Evolutionary conservation across 139 green algal genomes (phyloP).

Genomic region (Trebouxia sp.): DNA sequence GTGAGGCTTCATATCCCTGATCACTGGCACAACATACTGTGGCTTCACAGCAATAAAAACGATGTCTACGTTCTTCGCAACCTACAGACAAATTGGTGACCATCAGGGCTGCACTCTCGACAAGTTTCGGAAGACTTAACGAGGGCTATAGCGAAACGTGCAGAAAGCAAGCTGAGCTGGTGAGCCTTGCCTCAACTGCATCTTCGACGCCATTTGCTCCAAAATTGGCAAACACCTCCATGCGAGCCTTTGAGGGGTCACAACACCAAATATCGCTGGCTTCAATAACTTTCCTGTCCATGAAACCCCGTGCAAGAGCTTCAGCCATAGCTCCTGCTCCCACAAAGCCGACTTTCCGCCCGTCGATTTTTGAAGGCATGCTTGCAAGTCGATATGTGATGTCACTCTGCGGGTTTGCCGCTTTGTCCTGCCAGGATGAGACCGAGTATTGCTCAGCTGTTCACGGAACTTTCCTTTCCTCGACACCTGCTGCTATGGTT

Average conservation of each 20-base stretch:
- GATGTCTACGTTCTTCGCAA: conserved; percentile 13
- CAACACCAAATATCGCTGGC: conserved; percentile 14
- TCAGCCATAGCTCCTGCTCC: conserved; percentile 58
- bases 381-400: too few relatives aligned
- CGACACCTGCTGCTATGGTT: too few relatives aligned
- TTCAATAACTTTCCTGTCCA: conserved; percentile 35
- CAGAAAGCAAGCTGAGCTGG: too few relatives aligned
- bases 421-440: too few relatives aligned
- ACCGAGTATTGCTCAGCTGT: too few relatives aligned
- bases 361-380: conserved; percentile 21
- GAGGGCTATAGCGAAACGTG: too few relatives aligned
- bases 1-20: conserved; percentile 48
- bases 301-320: conserved; percentile 65
- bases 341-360: conserved; percentile 10
- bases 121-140: neutral
- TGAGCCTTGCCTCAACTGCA: conserved; percentile 24
- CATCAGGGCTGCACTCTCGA: neutral
- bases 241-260: conserved; percentile 19
- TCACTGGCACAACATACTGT: conserved; percentile 69
- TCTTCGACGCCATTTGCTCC: conserved; percentile 20
- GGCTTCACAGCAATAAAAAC: conserved; percentile 75
- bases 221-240: conserved; percentile 33
- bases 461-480: too few relatives aligned
- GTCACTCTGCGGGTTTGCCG: too few relatives aligned
- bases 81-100: too few relatives aligned